Conservation (phyloP, 371 early-diverging fungal genomes). For the Actinomortierella ambigua region DNA sequence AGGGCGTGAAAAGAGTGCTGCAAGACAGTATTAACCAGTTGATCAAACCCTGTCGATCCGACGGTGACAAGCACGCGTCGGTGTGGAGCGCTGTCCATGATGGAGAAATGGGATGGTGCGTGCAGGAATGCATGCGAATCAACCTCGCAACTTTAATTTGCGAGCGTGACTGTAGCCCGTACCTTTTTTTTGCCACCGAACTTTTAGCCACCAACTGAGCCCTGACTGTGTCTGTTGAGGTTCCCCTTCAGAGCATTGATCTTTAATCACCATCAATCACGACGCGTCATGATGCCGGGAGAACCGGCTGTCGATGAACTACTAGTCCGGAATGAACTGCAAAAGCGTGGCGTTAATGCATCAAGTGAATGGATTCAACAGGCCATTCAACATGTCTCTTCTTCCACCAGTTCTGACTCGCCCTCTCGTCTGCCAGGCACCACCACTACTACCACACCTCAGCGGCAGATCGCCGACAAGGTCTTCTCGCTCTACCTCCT, state of each 20-base stretch:
- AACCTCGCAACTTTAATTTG: too few species aligned
- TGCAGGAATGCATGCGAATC: too few species aligned
- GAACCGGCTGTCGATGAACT: constrained; percentile 24
- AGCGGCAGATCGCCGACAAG: constrained; percentile 10
- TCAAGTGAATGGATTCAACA: constrained; percentile 42
- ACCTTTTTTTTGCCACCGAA: too few species aligned
- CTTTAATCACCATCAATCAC: too few species aligned
- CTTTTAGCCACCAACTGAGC: too few species aligned
- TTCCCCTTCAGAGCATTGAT: too few species aligned
- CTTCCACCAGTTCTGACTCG: constrained; percentile 6
- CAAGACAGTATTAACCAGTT: constrained; percentile 59
- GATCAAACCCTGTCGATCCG: constrained; percentile 89
- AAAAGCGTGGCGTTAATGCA: constrained; percentile 33
- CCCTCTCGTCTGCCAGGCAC: constrained; percentile 7
- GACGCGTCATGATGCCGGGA: too few species aligned
- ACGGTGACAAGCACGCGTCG: constrained; percentile 81
- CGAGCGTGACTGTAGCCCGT: too few species aligned
- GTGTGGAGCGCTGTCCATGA: not conserved
- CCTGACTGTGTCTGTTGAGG: too few species aligned
- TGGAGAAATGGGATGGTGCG: constrained; percentile 1
- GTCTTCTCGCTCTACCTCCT: constrained; percentile 41
- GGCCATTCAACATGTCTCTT: constrained; percentile 17
- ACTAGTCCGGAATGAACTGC: constrained; percentile 34
- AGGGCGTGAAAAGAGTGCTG: constrained; percentile 52
- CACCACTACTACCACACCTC: not conserved